Conservation (phyloP, 257 asterid genomes). For the Buddleja alternifolia region DNA sequence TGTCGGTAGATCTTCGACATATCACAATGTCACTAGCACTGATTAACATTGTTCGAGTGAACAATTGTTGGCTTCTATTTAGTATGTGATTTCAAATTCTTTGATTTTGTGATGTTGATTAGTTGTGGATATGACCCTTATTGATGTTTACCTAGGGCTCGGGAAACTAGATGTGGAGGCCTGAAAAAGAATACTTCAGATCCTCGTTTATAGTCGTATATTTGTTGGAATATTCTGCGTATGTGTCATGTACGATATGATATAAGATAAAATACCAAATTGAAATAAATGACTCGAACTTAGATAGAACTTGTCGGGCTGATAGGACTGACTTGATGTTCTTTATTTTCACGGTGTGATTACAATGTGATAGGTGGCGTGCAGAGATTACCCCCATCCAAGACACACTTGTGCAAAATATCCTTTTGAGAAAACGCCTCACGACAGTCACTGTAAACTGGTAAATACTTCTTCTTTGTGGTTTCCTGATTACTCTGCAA, state of each 20-base stretch:
- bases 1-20: too few species aligned
- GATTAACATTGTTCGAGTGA: too few species aligned
- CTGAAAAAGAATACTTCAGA: neutral
- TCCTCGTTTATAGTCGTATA: too few species aligned
- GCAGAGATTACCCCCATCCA: constrained; percentile 87
- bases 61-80: neutral
- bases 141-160: neutral
- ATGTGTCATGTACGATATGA: too few species aligned
- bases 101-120: neutral
- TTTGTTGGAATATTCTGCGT: too few species aligned
- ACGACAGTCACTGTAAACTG: constrained; percentile 51
- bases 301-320: neutral
- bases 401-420: constrained; percentile 58
- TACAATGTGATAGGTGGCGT: constrained; percentile 59
- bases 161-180: neutral
- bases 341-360: too few species aligned
- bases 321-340: neutral
- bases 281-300: too few species aligned
- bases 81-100: neutral
- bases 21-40: too few species aligned
- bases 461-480: constrained; percentile 31
- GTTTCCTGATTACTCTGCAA: neutral
- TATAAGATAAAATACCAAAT: too few species aligned
- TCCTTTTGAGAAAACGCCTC: constrained; percentile 66
- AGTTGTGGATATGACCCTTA: neutral